Evolutionary conservation across 257 asterid genomes (phyloP), one percentile per base, ranked within the genome.

Genomic region (Plantago elongata): DNA sequence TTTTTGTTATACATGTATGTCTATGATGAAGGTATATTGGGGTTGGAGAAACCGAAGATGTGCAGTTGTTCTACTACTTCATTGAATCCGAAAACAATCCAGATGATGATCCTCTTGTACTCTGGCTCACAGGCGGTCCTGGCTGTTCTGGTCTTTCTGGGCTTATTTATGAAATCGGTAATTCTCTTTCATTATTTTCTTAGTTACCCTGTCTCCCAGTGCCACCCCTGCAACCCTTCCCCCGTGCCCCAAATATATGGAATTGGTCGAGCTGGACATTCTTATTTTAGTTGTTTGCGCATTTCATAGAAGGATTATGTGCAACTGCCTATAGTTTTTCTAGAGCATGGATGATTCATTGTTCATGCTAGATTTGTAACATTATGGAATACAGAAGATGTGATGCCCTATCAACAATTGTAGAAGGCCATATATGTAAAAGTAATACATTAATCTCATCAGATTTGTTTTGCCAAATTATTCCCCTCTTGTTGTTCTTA

Each of bases 51-150:
- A 45, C 44, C 0, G 64, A 45, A 43, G 52, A 60, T 0, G 52
- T 45, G 42, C 64, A 60, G 13, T 8, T 60, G 12, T 60, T 60
- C 64, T 60, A 60, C 8, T 60, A 60, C 18, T 60, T 60, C 14
- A 4, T 60, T 44, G 64, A 60, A 17, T 60, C 64, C 2, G 64
- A 60, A 44, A 44, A 11, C 30, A 34, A 60, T 6, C 64, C 64
- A 6, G 52, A 17, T 11, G 34, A 44, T 12, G 64, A 60, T 44
- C 64, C 64, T 17, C 52, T 60, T 5, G 51, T 60, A 38, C 52
- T 60, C 17, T 60, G 64, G 64, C 37, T 60, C 34, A 60, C 52
- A 0, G 64, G 64, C 16, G 64, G 52, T 5, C 64, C 64, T 11
- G 64, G 64, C 44, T 60, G 64, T 45, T 60, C 64, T 18, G 49